phyloP scores from a whole-genome alignment of 2,329 filamentous ascomycete species.

The Cladorrhinum sp. region DNA sequence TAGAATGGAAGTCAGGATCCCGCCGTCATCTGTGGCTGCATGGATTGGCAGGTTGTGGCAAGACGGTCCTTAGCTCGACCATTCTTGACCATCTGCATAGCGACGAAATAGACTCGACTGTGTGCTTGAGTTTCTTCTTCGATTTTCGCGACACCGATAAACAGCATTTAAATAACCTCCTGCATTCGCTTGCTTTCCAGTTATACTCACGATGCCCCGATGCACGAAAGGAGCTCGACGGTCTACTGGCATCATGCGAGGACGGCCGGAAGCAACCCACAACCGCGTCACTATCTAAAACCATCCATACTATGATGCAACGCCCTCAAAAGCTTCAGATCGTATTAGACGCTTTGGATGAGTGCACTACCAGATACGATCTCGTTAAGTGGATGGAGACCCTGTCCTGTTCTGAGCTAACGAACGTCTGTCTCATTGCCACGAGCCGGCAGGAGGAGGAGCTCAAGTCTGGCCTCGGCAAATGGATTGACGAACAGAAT shows the following conservation, averaged over 20 bases:
- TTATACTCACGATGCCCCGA: not conserved
- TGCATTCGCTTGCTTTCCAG: not conserved
- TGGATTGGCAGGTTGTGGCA: slow-evolving; percentile 1
- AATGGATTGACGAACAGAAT: slow-evolving; percentile 1
- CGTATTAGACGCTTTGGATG: not conserved
- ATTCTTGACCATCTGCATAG: slow-evolving; percentile 1
- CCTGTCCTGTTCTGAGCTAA: not conserved
- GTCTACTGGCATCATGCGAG: not conserved
- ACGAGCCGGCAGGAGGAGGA: not conserved
- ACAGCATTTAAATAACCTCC: not conserved
- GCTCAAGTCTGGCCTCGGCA: not conserved
- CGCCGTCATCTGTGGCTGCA: slow-evolving; percentile 4
- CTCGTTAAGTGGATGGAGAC: not conserved
- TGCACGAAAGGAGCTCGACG: not conserved
- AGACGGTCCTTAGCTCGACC: slow-evolving; percentile 1
- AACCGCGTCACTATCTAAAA: slow-evolving; percentile 1
- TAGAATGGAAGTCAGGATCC: not conserved
- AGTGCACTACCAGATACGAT: slow-evolving; percentile 3
- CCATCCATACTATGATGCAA: slow-evolving; percentile 1
- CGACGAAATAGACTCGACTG: not conserved
- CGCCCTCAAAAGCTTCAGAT: slow-evolving; percentile 1
- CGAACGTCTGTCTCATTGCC: not conserved
- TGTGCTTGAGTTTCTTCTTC: slow-evolving; percentile 4
- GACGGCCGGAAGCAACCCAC: slow-evolving; percentile 5
- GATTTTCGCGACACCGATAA: slow-evolving; percentile 4